A percentile compares a stretch with the other conserved stretches of the same genome.
These are phyloP conservation scores for Podaxis rugospora DNA, from an alignment of 768 basidiomycete species.

Conservation along the genomic window DNA sequence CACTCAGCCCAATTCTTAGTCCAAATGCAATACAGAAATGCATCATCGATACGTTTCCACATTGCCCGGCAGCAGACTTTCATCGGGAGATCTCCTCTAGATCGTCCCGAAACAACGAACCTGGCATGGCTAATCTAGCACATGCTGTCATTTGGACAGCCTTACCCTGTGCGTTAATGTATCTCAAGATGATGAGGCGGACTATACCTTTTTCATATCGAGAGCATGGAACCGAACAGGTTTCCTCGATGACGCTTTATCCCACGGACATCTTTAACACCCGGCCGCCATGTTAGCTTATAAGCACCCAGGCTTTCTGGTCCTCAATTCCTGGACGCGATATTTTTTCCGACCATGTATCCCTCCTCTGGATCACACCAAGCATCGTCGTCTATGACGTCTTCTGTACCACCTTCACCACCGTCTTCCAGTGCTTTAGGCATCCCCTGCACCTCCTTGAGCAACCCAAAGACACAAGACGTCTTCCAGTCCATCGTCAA, in stretches of 20 bases:
- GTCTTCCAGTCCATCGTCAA: slow-evolving; percentile 65
- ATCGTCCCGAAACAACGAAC: slow-evolving; percentile 23
- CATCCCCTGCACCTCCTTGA: slow-evolving; percentile 12
- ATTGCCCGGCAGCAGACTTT: background rate
- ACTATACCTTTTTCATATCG: background rate
- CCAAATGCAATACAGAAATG: background rate
- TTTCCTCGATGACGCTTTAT: background rate
- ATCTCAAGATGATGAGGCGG: slow-evolving; percentile 6
- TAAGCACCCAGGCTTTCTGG: background rate
- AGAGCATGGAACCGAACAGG: slow-evolving; percentile 3
- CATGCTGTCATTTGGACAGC: slow-evolving; percentile 26
- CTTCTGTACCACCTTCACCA: background rate
- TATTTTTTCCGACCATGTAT: background rate
- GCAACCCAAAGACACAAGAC: slow-evolving; percentile 41
- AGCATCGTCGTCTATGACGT: background rate
- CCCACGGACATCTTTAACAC: background rate
- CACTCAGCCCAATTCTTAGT: background rate
- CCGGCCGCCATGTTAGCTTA: background rate
- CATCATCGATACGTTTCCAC: background rate
- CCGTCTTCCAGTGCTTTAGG: background rate
- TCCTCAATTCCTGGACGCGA: background rate
- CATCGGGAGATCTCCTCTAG: slow-evolving; percentile 21
- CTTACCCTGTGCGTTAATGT: slow-evolving; percentile 22
- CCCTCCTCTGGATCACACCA: background rate
- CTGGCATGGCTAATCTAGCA: slow-evolving; percentile 18